These are phyloP conservation scores for Lonicera japonica DNA, from an alignment of 129 eudicot genomes.

Conservation along the genomic window DNA sequence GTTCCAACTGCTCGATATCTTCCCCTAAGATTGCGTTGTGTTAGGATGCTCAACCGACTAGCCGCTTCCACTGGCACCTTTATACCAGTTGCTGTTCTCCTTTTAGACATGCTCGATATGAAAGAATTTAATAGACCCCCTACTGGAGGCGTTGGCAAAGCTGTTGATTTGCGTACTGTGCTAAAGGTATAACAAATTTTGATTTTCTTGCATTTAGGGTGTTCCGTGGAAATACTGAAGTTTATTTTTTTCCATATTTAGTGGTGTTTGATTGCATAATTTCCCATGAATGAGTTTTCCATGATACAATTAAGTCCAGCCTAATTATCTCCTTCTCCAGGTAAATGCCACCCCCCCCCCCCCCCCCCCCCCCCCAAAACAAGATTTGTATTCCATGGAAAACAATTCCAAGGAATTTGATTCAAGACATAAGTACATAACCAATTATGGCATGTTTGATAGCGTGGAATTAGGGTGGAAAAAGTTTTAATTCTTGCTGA, in stretches of 20 bases:
- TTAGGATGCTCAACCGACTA: conserved; percentile 83
- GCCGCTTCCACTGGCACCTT: conserved; percentile 76
- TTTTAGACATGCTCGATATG: conserved; percentile 85
- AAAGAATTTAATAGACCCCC: conserved; percentile 85
- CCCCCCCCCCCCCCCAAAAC: too few species aligned
- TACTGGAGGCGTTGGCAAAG: conserved; percentile 91
- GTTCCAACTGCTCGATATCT: conserved; percentile 88
- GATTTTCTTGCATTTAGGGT: not conserved
- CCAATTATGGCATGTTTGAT: too few species aligned
- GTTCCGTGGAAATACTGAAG: too few species aligned
- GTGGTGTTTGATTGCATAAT: not conserved
- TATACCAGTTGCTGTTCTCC: conserved; percentile 77
- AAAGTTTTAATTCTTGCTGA: too few species aligned
- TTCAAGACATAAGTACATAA: too few species aligned
- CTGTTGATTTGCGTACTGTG: conserved; percentile 54
- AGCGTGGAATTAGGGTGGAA: too few species aligned
- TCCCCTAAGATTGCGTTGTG: conserved; percentile 86
- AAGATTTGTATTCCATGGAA: too few species aligned
- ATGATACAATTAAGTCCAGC: not conserved
- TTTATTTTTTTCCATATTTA: too few species aligned
- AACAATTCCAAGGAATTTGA: too few species aligned
- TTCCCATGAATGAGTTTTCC: too few species aligned
- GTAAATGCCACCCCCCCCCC: too few species aligned
- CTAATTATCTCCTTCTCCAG: too few species aligned
- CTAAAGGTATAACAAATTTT: conserved; percentile 45